Conservation (phyloP, 352 stramenopile species). For the Pythium plurisporium region DNA sequence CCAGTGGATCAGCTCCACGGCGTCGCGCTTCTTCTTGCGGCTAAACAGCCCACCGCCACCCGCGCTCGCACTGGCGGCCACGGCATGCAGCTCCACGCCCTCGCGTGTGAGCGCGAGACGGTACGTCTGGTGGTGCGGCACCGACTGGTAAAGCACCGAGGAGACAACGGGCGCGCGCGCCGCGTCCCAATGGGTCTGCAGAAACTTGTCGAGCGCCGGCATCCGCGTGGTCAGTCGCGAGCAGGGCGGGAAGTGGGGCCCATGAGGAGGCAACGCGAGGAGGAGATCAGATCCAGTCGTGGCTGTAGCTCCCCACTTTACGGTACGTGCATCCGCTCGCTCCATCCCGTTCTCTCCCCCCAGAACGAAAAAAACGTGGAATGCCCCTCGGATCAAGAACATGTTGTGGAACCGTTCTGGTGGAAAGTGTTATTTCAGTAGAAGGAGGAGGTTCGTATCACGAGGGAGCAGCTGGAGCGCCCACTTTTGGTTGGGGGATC, state of each 20-base stretch:
- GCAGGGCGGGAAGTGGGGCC: neutral
- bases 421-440: neutral
- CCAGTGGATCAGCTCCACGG: slow-evolving; percentile 40
- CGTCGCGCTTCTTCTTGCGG: slow-evolving; percentile 24
- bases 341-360: neutral
- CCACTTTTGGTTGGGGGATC: neutral
- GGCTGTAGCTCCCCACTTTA: neutral
- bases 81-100: slow-evolving; percentile 34
- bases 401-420: neutral
- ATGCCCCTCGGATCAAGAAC: slow-evolving; percentile 9
- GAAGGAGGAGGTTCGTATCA: neutral
- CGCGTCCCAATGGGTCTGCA: slow-evolving; percentile 18
- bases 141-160: slow-evolving; percentile 15
- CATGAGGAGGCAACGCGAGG: neutral
- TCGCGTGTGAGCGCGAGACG: slow-evolving; percentile 27
- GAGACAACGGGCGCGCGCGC: slow-evolving; percentile 16
- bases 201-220: slow-evolving; percentile 16
- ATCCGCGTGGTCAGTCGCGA: neutral
- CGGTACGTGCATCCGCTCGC: neutral
- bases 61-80: neutral
- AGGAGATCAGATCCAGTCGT: neutral
- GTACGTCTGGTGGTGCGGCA: slow-evolving; percentile 9
- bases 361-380: neutral
- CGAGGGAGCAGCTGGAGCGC: neutral
- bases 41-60: slow-evolving; percentile 7